Base-by-base conservation (phyloP, 352 stramenopile species). In the Pythium guiyangense region DNA sequence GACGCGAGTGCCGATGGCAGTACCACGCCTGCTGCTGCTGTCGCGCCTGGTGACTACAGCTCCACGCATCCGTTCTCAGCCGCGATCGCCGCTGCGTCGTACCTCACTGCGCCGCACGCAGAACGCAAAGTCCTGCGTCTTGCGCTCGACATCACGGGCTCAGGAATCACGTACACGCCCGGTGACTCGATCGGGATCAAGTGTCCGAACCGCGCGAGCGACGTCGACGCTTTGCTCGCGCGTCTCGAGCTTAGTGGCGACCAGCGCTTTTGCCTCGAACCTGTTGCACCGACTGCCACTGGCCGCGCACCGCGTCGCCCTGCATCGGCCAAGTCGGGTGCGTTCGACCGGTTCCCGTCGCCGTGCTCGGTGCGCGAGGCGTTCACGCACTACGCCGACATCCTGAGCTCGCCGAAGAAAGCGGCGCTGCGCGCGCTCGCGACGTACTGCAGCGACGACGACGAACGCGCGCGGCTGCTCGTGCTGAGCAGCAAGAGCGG, bases 151-250 rank as follows among this genome's bases (percentile, higher is more conserved):
- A 64, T 80, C 22, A 62, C 29, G 1, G 69, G 59, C 2, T 86
- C 77, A 2, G 61, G 62, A 0, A 83, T 94, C 52, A 54, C 71
- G 29, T 97, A 90, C 47, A 70, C 67, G 11, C 89, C 89, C 1
- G 89, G 89, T 4, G 89, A 97, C 50, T 86, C 85, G 18, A 86
- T 97, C 26, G 88, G 88, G 3, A 67, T 96, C 62, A 81, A 88
- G 58, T 96, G 87, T 39, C 79, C 85, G 0, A 97, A 96, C 65
- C 66, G 69, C 34, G 31, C n/a, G 4, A 61, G 73, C 43, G 79
- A 88, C 37, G 84, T 94, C 27, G 71, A 85, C 27, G 84, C 70
- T 3, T 49, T 95, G n/a, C 66, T 96, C 12, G 43, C 63, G 18
- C 70, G 77, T 8, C 59, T 95, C 0, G 65, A 74, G 10, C 34